Conservation (phyloP, 2,329 filamentous ascomycete species). For the Dactylonectria macrodidyma region DNA sequence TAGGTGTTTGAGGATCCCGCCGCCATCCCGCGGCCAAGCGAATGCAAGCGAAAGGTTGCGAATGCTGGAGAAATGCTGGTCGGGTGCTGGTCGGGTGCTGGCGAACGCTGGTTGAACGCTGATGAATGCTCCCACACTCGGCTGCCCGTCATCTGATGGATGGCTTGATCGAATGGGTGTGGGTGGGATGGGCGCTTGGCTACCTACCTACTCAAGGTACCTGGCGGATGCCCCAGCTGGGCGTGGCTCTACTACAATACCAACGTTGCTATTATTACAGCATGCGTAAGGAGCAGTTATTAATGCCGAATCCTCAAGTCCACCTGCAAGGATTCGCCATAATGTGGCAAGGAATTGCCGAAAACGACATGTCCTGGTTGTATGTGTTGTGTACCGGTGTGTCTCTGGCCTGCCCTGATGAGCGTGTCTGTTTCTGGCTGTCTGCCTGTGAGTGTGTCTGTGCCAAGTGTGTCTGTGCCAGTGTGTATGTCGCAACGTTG, state of each 20-base stretch:
- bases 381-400: too few species aligned
- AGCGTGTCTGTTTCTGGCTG: too few species aligned
- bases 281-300: too few species aligned
- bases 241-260: too few species aligned
- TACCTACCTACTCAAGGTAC: not conserved
- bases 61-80: not conserved
- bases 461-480: not conserved
- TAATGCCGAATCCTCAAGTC: not conserved
- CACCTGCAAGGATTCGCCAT: too few species aligned
- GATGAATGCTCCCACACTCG: slow-evolving; percentile 20
- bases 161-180: slow-evolving; percentile 24
- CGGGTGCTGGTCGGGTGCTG: not conserved
- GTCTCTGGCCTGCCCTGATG: too few species aligned
- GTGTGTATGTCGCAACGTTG: not conserved
- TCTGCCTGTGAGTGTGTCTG: not conserved
- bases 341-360: too few species aligned
- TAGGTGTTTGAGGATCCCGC: slow-evolving; percentile 3
- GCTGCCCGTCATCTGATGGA: slow-evolving; percentile 12
- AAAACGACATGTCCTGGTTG: too few species aligned
- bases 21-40: slow-evolving; percentile 17
- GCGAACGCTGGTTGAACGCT: not conserved
- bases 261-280: too few species aligned
- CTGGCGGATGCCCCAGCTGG: too few species aligned
- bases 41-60: not conserved
- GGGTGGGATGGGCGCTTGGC: slow-evolving; percentile 8